Evolutionary conservation across 352 stramenopile genomes (phyloP).

Genomic region (Aphanomyces astaci): DNA sequence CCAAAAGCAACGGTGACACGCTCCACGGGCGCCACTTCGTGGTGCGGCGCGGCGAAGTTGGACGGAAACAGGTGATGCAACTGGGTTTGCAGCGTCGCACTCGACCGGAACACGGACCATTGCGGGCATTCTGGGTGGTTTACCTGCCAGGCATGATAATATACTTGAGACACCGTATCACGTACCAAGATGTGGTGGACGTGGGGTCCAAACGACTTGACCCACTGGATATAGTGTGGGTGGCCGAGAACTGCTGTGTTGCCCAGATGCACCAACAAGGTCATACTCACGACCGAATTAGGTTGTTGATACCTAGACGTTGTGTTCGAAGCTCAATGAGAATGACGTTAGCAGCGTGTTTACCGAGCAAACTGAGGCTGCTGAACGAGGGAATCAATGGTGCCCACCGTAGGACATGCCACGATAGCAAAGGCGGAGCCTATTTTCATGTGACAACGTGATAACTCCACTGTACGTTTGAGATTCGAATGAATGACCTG

Average conservation of each 20-base stretch:
- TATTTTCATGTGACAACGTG: not conserved
- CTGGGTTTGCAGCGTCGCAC: slow-evolving; percentile 59
- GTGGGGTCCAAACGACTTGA: slow-evolving; percentile 41
- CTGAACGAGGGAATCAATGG: slow-evolving; percentile 49
- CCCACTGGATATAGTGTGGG: slow-evolving; percentile 53
- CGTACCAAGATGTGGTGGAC: slow-evolving; percentile 43
- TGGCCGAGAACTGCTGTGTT: slow-evolving; percentile 39
- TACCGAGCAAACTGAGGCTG: slow-evolving; percentile 40
- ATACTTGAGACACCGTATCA: not conserved
- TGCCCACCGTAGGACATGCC: slow-evolving; percentile 50
- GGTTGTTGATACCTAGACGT: slow-evolving; percentile 7
- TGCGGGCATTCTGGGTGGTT: slow-evolving; percentile 38
- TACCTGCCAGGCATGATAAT: not conserved
- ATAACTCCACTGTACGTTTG: slow-evolving; percentile 26
- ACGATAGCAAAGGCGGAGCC: slow-evolving; percentile 33
- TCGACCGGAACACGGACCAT: slow-evolving; percentile 69
- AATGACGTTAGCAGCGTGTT: slow-evolving; percentile 1
- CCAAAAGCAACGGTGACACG: slow-evolving; percentile 1
- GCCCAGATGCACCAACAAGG: slow-evolving; percentile 58
- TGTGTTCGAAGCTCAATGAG: no score
- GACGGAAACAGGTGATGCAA: slow-evolving; percentile 54
- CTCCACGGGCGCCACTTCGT: not conserved
- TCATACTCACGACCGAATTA: slow-evolving; percentile 35
- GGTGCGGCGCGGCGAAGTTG: slow-evolving; percentile 36
- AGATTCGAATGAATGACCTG: slow-evolving; percentile 23